Evolutionary conservation across 306 rosid species (phyloP), one percentile per base, ranked within the genome.

Genomic region (Vigna trinervia): DNA sequence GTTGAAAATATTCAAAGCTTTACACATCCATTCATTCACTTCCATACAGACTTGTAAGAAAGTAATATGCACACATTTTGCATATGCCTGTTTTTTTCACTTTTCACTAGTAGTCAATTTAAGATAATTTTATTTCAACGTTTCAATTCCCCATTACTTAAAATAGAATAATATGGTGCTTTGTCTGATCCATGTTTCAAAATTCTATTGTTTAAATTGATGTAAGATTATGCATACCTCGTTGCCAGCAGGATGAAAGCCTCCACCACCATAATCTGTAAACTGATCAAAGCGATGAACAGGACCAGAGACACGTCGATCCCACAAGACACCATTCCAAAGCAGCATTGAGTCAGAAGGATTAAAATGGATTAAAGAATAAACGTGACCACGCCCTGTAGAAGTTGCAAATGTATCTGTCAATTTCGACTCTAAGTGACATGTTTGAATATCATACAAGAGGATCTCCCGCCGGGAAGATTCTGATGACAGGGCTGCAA

Each of bases 321-420:
- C 99, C 99, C 99, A 96, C 20, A 96, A 81, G 70, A 96, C 92
- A 14, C 99, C 99, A 79, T 96, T 96, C 98, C 98, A 96, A 36
- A 96, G 94, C 50, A 96, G 79, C 99, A 93, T 91, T 26, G 96
- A 75, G 72, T 96, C 99, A 4, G 87, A 86, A 43, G 99, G 99
- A 80, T 84, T 93, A 73, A 96, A 96, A 77, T 96, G 99, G 45
- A 93, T 85, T 12, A 39, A 87, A 47, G 99, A 89, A 85, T 89
- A 92, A 59, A 80, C 77, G 84, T 89, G 96, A 59, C 98, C 96
- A 41, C 98, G 88, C 57, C 98, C 94, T 4, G 92, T 84, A 41
- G 94, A 83, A 71, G 83, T 74, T 63, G 88, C 68, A 69, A 78
- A 78, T 32, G 96, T 68, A 74, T 96, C 97, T 8, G 91, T 80